Percentiles rank a stretch among this genome's conserved stretches.
These are phyloP conservation scores for Pseudogymnoascus sp. DNA, from an alignment of 2,329 filamentous ascomycete genomes.

Conservation along the genomic window DNA sequence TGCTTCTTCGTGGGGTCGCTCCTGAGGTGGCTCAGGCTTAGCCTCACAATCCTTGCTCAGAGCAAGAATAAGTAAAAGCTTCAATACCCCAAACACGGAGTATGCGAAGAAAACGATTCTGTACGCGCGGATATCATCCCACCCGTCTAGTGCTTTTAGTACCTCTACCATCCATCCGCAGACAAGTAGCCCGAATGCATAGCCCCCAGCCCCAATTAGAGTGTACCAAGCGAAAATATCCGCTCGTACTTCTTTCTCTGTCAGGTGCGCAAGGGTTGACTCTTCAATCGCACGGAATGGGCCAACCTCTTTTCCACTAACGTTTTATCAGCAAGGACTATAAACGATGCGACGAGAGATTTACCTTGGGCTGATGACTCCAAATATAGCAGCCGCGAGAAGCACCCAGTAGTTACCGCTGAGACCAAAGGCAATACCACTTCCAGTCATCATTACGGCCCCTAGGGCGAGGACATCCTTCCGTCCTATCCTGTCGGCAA, in stretches of 20 bases:
- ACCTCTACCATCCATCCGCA: constrained; percentile 54
- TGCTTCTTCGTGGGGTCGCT: constrained; percentile 23
- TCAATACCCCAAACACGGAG: constrained; percentile 50
- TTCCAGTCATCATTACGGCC: constrained; percentile 48
- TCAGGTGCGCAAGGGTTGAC: constrained; percentile 53
- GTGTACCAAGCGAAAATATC: constrained; percentile 60
- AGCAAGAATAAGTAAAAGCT: constrained; percentile 45
- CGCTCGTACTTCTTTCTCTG: constrained; percentile 38
- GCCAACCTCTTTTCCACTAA: constrained; percentile 56
- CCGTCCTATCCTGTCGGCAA: constrained; percentile 53
- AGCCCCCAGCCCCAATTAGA: constrained; percentile 52
- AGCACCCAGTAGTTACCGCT: constrained; percentile 52
- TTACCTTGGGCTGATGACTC: constrained; percentile 54
- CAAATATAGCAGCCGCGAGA: constrained; percentile 50
- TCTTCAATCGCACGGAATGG: constrained; percentile 59
- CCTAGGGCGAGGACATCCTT: constrained; percentile 48
- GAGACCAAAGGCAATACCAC: constrained; percentile 50
- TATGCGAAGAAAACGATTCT: constrained; percentile 53
- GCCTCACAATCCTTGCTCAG: constrained; percentile 40
- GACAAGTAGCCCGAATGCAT: constrained; percentile 52
- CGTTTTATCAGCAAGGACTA: not conserved
- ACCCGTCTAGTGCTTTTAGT: constrained; percentile 39
- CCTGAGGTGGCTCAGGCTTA: constrained; percentile 29
- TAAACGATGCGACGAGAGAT: constrained; percentile 15
- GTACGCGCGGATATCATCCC: constrained; percentile 44